phyloP scores from a whole-genome alignment of 179 eudicot genomes.

The Beta lomatogona region DNA sequence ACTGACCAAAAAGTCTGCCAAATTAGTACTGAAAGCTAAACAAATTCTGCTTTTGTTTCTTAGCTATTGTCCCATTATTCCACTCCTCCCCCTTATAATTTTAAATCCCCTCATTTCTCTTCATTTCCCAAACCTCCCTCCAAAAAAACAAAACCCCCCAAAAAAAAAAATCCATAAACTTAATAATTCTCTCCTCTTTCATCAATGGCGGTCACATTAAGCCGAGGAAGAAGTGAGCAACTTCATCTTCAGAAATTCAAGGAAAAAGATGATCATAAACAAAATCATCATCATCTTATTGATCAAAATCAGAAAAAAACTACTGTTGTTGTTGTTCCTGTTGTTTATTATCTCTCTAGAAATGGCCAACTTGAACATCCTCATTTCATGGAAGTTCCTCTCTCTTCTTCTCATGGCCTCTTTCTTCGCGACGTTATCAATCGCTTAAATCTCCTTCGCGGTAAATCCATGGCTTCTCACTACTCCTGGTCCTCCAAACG shows the following conservation, averaged over 20 bases:
- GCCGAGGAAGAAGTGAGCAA: conserved; percentile 28
- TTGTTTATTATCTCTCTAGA: conserved; percentile 72
- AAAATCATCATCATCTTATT: conserved; percentile 13
- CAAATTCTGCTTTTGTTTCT: conserved; percentile 22
- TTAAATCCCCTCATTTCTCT: conserved; percentile 13
- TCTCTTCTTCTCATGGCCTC: conserved; percentile 78
- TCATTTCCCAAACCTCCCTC: not conserved
- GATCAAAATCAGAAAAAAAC: not conserved
- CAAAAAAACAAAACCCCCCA: not conserved
- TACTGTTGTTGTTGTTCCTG: conserved; percentile 26
- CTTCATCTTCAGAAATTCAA: conserved; percentile 23
- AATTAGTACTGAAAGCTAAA: conserved; percentile 5
- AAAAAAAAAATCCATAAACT: not conserved
- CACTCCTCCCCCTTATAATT: conserved; percentile 15
- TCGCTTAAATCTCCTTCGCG: conserved; percentile 82
- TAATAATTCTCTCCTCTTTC: not conserved
- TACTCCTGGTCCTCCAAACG: conserved; percentile 96
- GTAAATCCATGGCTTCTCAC: conserved; percentile 74
- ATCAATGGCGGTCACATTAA: conserved; percentile 31
- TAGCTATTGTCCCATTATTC: conserved; percentile 25
- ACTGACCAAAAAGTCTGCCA: conserved; percentile 18
- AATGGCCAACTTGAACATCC: conserved; percentile 97
- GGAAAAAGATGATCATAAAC: conserved; percentile 17
- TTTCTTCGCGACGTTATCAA: conserved; percentile 76
- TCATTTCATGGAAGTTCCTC: conserved; percentile 90